These are phyloP conservation scores for Phanerochaete carnosa DNA, from an alignment of 768 basidiomycete genomes.

Conservation along the genomic window DNA sequence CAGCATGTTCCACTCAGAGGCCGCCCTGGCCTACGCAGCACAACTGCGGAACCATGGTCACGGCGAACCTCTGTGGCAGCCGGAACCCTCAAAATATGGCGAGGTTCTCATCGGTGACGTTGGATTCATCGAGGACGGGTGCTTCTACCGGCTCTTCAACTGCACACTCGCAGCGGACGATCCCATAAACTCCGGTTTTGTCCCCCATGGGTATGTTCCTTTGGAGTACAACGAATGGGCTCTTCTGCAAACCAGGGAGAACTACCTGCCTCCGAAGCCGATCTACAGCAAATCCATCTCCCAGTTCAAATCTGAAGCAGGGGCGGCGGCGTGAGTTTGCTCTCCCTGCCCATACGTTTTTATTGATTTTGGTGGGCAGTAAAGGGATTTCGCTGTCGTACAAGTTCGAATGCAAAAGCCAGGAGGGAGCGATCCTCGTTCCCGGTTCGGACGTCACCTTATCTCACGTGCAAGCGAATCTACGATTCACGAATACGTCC, in stretches of 20 bases:
- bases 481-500: not conserved
- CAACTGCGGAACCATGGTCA: slow-evolving; percentile 8
- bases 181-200: not conserved
- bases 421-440: not conserved
- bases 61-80: slow-evolving; percentile 20
- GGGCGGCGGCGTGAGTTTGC: slow-evolving; percentile 7
- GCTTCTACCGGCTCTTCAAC: slow-evolving; percentile 20
- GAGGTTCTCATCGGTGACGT: slow-evolving; percentile 20
- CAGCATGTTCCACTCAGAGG: slow-evolving; percentile 25
- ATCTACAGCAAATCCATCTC: slow-evolving; percentile 10
- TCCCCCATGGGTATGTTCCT: not conserved
- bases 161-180: slow-evolving; percentile 2
- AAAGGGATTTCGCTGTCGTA: not conserved
- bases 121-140: slow-evolving; percentile 14
- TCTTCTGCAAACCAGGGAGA: not conserved
- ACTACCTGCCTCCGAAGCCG: slow-evolving; percentile 1
- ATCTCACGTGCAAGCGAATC: not conserved
- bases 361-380: not conserved
- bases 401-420: not conserved
- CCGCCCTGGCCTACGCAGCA: slow-evolving; percentile 11
- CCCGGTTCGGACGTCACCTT: not conserved
- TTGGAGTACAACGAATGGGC: not conserved
- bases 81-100: slow-evolving; percentile 7
- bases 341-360: too few relatives aligned
- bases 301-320: not conserved